Base-by-base conservation (phyloP, 2,329 filamentous ascomycete genomes). In the Dendryphion nanum region DNA sequence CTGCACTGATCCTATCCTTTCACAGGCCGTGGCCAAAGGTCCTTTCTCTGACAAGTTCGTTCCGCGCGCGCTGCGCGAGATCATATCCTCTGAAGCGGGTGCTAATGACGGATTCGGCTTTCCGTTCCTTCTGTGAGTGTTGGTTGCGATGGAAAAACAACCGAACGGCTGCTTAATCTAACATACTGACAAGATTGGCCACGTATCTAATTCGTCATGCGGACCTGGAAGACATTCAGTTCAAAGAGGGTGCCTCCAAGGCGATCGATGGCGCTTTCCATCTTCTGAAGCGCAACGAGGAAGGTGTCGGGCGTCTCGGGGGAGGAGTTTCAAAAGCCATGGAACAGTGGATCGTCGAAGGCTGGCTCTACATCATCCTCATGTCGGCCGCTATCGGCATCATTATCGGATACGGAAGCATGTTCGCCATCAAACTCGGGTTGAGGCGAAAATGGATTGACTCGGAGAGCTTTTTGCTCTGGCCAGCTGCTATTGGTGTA, bases 11-110 rank as follows among this genome's bases (percentile, higher is more conserved):
- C 79, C 79, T 0, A 69, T 82, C n/a, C 64, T 83, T 4, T 81
- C 78, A 0, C 78, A 82, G 48, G 77, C 78, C 18, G 72, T 82
- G 13, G 80, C 79, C 14, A 82, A 82, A 53, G 78, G 78, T 0
- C 75, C 77, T 0, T 82, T 83, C 47, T 71, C 80, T 0, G 79
- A 83, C 49, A 81, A 79, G 42, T 82, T 74, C 41, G 78, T 83
- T 2, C 68, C 74, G 7, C 71, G 78, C 2, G 68, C 73, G 3
- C 64, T 83, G 4, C 72, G 79, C 18, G 77, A 82, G 45, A 76
- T 82, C 40, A 82, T 83, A 15, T 81, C 78, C 0, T 72, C 78
- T 1, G 79, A 83, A 45, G 78, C 77, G 3, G 80, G 79, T 5
- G 73, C 74, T 3, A 82, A 82, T 44, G 79, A 83, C 45, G 79